A percentile compares a stretch with the other conserved stretches of the same genome.
phyloP scores from a whole-genome alignment of 1,139 yeast genomes.

The Blastobotrys capitulatus region DNA sequence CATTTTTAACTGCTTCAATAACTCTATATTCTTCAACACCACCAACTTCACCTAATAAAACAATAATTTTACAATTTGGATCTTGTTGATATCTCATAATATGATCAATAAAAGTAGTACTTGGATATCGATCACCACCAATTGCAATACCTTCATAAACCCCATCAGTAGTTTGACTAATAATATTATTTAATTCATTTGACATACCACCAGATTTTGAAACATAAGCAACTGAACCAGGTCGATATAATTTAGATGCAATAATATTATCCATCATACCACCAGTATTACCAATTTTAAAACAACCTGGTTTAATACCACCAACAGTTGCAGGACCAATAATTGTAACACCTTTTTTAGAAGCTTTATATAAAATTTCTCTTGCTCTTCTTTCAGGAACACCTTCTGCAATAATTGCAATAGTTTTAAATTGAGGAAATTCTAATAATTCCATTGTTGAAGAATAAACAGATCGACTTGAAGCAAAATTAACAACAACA shows the following conservation, averaged over 20 bases:
- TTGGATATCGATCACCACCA: constrained; percentile 47
- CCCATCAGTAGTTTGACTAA: constrained; percentile 42
- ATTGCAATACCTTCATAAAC: constrained; percentile 45
- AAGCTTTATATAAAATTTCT: constrained; percentile 41
- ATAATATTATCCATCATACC: constrained; percentile 49
- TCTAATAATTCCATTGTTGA: constrained; percentile 44
- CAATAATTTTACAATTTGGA: constrained; percentile 42
- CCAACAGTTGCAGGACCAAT: constrained; percentile 47
- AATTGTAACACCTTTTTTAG: constrained; percentile 42
- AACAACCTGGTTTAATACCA: constrained; percentile 46
- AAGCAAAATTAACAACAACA: constrained; percentile 45
- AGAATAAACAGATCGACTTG: constrained; percentile 43
- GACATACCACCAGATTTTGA: constrained; percentile 48
- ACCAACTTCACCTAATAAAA: constrained; percentile 43
- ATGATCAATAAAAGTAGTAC: constrained; percentile 45
- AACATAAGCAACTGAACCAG: constrained; percentile 45
- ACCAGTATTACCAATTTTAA: constrained; percentile 46
- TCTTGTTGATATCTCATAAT: constrained; percentile 42
- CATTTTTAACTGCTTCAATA: constrained; percentile 42
- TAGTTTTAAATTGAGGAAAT: constrained; percentile 42
- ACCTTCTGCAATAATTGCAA: constrained; percentile 46
- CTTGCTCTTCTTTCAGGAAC: constrained; percentile 47
- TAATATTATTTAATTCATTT: constrained; percentile 44
- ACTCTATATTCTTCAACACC: constrained; percentile 47
- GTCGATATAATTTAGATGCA: constrained; percentile 44